These are phyloP conservation scores for Chytridium lagenaria DNA, from an alignment of 371 early-diverging fungal species.

Conservation along the genomic window DNA sequence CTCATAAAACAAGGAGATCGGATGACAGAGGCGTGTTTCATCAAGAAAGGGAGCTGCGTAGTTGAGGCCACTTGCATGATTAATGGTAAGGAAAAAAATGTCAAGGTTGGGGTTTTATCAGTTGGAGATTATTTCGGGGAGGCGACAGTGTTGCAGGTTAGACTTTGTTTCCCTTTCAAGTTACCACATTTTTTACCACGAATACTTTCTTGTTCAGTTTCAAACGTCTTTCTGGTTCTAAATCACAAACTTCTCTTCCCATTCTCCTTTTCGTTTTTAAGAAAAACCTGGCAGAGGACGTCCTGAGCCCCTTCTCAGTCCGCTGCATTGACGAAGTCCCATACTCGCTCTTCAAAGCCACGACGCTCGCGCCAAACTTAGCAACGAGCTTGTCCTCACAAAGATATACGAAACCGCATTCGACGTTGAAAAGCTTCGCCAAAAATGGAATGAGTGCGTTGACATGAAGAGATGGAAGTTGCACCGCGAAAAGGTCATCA, in stretches of 20 bases:
- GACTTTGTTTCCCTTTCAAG: neutral
- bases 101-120: neutral
- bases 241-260: too few relatives aligned
- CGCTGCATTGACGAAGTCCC: slow-evolving; percentile 19
- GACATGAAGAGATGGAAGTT: slow-evolving; percentile 25
- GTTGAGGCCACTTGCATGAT: slow-evolving; percentile 22
- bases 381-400: slow-evolving; percentile 13
- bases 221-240: too few relatives aligned
- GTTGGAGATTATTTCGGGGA: slow-evolving; percentile 38
- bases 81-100: neutral
- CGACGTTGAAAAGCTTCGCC: slow-evolving; percentile 1
- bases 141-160: slow-evolving; percentile 6
- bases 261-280: slow-evolving; percentile 1
- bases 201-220: too few relatives aligned
- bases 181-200: neutral
- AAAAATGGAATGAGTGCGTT: neutral
- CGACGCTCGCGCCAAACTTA: slow-evolving; percentile 34
- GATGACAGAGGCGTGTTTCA: slow-evolving; percentile 29
- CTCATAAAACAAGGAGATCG: slow-evolving; percentile 24
- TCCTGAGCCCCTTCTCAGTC: slow-evolving; percentile 21
- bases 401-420: neutral
- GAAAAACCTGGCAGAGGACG: neutral
- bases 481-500: neutral
- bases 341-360: slow-evolving; percentile 27
- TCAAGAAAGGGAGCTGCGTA: slow-evolving; percentile 33